Percentiles rank a stretch among this genome's conserved stretches.
These are phyloP conservation scores for Spirogloea muscicola DNA, from an alignment of 139 green algal species.

Conservation along the genomic window DNA sequence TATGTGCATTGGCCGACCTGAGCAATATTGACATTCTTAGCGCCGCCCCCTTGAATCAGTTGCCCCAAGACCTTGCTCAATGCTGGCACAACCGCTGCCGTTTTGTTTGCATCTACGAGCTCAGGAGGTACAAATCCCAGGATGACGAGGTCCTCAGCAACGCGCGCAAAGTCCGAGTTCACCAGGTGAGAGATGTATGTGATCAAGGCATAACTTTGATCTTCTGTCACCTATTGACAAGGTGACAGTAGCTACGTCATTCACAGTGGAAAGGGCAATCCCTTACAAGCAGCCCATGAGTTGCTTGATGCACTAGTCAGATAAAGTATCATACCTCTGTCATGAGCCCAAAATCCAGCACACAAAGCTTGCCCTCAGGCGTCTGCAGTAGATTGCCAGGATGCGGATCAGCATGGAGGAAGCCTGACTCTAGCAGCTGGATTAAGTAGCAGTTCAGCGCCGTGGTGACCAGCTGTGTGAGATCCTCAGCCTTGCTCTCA, in stretches of 20 bases:
- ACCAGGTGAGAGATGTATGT: conserved; percentile 92
- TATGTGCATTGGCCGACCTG: no score
- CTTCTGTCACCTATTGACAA: conserved; percentile 54
- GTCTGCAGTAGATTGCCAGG: conserved; percentile 83
- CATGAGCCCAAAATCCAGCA: conserved; percentile 66
- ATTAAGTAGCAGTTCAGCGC: conserved; percentile 88
- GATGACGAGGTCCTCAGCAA: conserved; percentile 75
- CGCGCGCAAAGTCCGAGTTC: conserved; percentile 71
- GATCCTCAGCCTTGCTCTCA: conserved; percentile 63
- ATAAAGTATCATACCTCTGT: no score
- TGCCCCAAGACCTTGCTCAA: conserved; percentile 47
- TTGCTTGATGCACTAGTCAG: no score
- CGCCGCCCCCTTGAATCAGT: conserved; percentile 44
- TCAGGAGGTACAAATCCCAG: conserved; percentile 80
- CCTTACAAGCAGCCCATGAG: no score
- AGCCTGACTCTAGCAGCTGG: conserved; percentile 85
- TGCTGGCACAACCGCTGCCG: conserved; percentile 43
- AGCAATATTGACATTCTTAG: conserved; percentile 47
- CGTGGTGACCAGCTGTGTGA: conserved; percentile 64
- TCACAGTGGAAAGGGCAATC: no score
- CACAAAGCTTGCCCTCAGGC: conserved; percentile 75
- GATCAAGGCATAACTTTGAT: conserved; percentile 76
- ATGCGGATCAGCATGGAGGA: conserved; percentile 67
- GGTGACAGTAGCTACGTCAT: no score
- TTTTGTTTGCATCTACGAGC: conserved; percentile 50